Conservation (phyloP, 208 protist species). For the Crithidia expoeki region DNA sequence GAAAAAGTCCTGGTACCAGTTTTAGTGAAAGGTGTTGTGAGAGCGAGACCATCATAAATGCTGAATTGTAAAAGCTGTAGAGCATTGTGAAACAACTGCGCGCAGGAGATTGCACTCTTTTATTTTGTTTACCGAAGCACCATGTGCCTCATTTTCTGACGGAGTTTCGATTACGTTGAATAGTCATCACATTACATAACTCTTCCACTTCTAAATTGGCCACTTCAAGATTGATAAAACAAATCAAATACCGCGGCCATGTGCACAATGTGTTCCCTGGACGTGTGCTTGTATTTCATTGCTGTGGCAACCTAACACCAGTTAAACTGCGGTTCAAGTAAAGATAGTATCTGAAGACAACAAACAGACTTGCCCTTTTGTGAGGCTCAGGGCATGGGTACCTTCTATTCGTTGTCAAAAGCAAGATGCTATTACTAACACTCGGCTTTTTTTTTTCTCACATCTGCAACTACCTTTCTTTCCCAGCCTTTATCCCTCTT, state of each 20-base stretch:
- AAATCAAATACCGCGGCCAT: too few species aligned
- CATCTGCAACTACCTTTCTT: neutral
- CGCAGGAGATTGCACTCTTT: too few species aligned
- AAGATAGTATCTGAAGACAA: too few species aligned
- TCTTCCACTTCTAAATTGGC: too few species aligned
- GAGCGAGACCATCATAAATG: neutral
- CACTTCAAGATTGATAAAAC: too few species aligned
- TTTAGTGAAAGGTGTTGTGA: conserved; percentile 32
- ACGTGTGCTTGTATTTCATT: too few species aligned
- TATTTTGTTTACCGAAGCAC: too few species aligned
- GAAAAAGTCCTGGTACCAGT: conserved; percentile 45
- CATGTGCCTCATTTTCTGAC: neutral
- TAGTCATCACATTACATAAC: neutral
- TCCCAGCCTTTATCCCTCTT: conserved; percentile 7
- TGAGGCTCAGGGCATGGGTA: too few species aligned
- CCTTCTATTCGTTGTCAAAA: neutral
- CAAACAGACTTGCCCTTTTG: too few species aligned
- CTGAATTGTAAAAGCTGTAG: neutral
- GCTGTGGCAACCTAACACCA: too few species aligned
- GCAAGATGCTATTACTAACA: neutral
- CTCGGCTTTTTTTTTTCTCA: neutral
- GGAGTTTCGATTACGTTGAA: neutral
- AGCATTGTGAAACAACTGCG: neutral
- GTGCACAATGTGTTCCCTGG: too few species aligned
- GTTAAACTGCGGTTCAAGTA: too few species aligned